Base-by-base conservation (phyloP, 148 eudicot genomes). In the Fagopyrum homotropicum region DNA sequence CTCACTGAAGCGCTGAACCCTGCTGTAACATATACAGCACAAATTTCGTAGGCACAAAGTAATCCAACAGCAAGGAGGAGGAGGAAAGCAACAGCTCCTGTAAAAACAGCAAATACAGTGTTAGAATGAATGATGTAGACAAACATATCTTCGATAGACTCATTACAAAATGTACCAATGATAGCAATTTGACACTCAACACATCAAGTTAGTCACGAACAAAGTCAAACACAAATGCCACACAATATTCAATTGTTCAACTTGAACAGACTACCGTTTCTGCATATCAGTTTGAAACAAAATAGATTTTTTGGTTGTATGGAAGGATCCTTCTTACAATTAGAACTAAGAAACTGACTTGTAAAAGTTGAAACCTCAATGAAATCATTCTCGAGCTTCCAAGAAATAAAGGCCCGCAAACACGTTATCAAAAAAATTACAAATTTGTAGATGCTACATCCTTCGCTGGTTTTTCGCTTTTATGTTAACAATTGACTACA, bases 41-140 rank as follows among this genome's bases (percentile, higher is more conserved):
- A 96, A 50, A 95, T 93, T 80, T 95, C 99, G 56, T 90, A 95
- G 52, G 99, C 91, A 78, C 99, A 95, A 47, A 95, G 96, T 74
- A 96, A 77, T 10, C 90, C 98, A 80, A 96, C 99, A 72, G 91
- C 99, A 66, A 91, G 81, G 51, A 96, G 94, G 66, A 96, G 96
- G 78, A 95, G 96, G 79, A 88, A 81, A 72, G 99, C 99, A 76
- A 95, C 99, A 72, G 91, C 97, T 85, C 99, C 98, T 95, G 91
- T 52, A 72, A 72, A 48, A 46, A 15, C 49, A 49, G 40, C 16
- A 29, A 72, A 48, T 29, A 72, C 11, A 48, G 4, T 19, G 16
- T 12, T 4, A 72, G 57, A 52, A 48, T 22, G 30, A 16, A 72
- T 29, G 19, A 49, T 35, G 40, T 35, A 35, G 40, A 35, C 0